Percentiles rank a stretch among this genome's conserved stretches.
Conservation (phyloP, 1,284 basidiomycete species). For the Ceratobasidium sp. region DNA sequence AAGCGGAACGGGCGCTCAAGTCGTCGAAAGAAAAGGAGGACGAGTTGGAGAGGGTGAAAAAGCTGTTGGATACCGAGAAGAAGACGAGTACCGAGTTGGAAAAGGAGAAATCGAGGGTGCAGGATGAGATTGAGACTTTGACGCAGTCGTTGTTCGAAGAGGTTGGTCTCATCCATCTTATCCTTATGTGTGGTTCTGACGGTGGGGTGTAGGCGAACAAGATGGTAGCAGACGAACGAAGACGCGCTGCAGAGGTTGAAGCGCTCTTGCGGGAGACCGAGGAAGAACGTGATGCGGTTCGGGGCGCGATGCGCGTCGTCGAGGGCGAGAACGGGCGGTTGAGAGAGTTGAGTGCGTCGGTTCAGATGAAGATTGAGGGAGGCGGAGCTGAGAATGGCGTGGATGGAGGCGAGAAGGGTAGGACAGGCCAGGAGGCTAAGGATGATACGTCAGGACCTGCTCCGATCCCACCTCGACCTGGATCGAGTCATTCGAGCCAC, state of each 20-base stretch:
- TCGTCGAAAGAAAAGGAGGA: conserved; percentile 59
- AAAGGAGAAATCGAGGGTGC: conserved; percentile 79
- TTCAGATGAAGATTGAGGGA: too few species aligned
- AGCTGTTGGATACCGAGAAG: conserved; percentile 39
- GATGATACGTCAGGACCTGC: too few species aligned
- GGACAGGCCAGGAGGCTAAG: too few species aligned
- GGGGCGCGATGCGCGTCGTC: conserved; percentile 77
- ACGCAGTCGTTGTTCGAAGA: conserved; percentile 91
- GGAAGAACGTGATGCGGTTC: conserved; percentile 80
- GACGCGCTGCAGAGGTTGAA: conserved; percentile 78
- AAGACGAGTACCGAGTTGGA: conserved; percentile 57
- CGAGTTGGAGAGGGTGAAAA: conserved; percentile 37
- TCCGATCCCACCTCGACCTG: not conserved
- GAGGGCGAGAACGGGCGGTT: conserved; percentile 56
- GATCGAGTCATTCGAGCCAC: conserved; percentile 17
- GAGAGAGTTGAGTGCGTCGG: conserved; percentile 6
- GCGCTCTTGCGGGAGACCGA: conserved; percentile 78
- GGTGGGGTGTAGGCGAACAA: conserved; percentile 77
- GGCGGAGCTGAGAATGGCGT: too few species aligned
- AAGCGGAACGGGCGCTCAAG: conserved; percentile 66
- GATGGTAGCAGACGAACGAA: conserved; percentile 88
- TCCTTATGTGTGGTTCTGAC: not conserved
- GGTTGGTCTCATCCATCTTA: conserved; percentile 58
- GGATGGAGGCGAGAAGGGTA: too few species aligned
- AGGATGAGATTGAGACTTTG: conserved; percentile 84